Base-by-base conservation (phyloP, 2,329 filamentous ascomycete species). In the Penicillium oxalicum region DNA sequence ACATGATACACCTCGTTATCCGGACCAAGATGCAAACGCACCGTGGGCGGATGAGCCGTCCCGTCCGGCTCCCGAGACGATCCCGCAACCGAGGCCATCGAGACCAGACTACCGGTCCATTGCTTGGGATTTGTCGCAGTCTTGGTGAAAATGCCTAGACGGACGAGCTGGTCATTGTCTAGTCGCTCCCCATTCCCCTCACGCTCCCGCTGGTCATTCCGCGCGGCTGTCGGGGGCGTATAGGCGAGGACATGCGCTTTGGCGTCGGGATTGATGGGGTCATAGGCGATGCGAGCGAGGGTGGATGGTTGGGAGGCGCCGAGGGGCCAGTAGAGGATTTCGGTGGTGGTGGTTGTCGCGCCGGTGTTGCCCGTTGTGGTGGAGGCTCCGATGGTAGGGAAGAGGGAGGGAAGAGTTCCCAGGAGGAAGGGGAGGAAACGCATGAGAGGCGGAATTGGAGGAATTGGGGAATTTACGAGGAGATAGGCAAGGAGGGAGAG, bases 91-190 rank as follows among this genome's bases (percentile, higher is more conserved):
- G 67, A 59, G 9, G 66, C 63, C 24, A 63, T 47, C 5, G 70
- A 70, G 7, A 70, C 65, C 12, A 74, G 58, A 33, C 67, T 70
- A 5, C 71, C 70, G 7, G 67, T 62, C 70, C 69, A 72, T 61
- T 69, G 64, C 44, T 64, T 68, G 12, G 61, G 42, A 39, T 63
- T 64, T 26, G 60, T 54, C 1, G 61, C 49, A 1, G 62, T 65
- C 18, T 55, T 55, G 35, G 58, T 79, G 57, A 71, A 76, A 32
- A 79, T 73, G 50, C 77, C 78, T 5, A 81, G 68, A 35, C 77
- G 74, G 40, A 79, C 67, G 46, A 75, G 68, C 56, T 47, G 36
- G 41, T 57, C 41, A 49, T 53, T 32, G 47, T 18, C 18, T 18
- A 2, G 18, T 18, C 18, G 18, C 18, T 18, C 18, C 29, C 29